Conservation (phyloP, 768 basidiomycete genomes). For the Crepidotus variabilis region DNA sequence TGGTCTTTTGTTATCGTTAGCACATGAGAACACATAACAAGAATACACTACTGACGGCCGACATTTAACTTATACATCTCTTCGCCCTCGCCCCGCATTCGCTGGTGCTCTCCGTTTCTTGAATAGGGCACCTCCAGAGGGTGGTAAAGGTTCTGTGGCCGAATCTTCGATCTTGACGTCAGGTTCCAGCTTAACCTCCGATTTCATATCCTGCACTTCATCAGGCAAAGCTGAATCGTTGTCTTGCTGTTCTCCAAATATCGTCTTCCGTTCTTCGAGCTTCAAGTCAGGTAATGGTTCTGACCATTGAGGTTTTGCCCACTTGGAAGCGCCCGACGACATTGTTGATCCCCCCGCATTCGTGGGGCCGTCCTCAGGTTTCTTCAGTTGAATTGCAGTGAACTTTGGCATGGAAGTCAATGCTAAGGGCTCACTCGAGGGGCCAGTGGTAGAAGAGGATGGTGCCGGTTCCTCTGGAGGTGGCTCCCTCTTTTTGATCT, state of each 20-base stretch:
- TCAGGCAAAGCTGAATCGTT: slow-evolving; percentile 1
- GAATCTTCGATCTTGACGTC: slow-evolving; percentile 13
- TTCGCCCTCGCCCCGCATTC: slow-evolving; percentile 22
- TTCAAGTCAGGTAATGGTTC: slow-evolving; percentile 19
- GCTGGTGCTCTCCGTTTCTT: slow-evolving; percentile 29
- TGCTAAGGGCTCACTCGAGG: slow-evolving; percentile 3
- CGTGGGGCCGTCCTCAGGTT: background rate
- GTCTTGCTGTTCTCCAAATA: slow-evolving; percentile 13
- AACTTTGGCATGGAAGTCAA: slow-evolving; percentile 15
- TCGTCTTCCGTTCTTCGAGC: slow-evolving; percentile 13
- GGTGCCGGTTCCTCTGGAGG: slow-evolving; percentile 14
- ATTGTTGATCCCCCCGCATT: background rate
- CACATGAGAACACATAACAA: no score
- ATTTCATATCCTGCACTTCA: no score
- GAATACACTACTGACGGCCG: no score
- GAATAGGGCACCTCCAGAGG: slow-evolving; percentile 18
- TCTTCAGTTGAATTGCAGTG: slow-evolving; percentile 13
- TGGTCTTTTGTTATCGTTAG: no score
- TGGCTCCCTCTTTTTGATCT: slow-evolving; percentile 54
- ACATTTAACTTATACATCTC: slow-evolving; percentile 12
- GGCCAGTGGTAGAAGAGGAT: slow-evolving; percentile 5
- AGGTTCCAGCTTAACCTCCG: slow-evolving; percentile 11
- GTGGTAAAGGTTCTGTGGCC: background rate
- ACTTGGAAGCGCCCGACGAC: slow-evolving; percentile 19
- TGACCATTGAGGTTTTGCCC: slow-evolving; percentile 29